Conservation (phyloP, 2,329 filamentous ascomycete species). For the Cladorrhinum sp. region DNA sequence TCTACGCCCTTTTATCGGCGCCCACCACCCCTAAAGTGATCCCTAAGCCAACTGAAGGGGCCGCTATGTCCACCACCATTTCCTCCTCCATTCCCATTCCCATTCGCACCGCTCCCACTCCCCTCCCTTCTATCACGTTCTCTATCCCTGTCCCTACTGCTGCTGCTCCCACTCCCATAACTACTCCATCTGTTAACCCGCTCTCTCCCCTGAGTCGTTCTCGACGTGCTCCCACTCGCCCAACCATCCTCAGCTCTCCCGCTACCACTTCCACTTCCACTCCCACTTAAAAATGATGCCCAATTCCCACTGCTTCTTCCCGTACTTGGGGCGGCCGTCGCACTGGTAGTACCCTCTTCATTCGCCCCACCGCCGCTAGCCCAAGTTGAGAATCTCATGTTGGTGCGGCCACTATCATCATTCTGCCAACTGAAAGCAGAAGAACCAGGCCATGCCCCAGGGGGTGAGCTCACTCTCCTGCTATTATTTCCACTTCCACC, state of each 20-base stretch:
- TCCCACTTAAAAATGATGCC: not conserved
- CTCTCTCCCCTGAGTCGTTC: not conserved
- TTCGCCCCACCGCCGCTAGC: not conserved
- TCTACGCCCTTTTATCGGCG: not conserved
- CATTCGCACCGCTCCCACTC: not conserved
- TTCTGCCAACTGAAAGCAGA: not conserved
- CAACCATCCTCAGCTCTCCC: not conserved
- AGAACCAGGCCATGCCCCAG: not conserved
- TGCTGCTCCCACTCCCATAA: not conserved
- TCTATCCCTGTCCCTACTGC: not conserved
- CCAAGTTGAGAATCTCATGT: not conserved
- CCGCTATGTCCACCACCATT: conserved; percentile 9
- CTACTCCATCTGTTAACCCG: not conserved
- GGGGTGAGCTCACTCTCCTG: not conserved
- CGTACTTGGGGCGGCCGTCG: not conserved
- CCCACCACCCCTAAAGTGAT: conserved; percentile 22
- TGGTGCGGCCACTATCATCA: not conserved
- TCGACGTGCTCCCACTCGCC: not conserved
- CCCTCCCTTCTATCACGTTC: conserved; percentile 3
- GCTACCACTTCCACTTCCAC: conserved; percentile 6
- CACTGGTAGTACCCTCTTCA: not conserved
- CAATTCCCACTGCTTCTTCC: not conserved
- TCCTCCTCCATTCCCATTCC: not conserved
- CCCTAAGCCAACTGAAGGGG: conserved; percentile 27
- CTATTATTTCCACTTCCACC: not conserved